Conservation (phyloP, 2,329 filamentous ascomycete species). For the Diaporthe sp. region DNA sequence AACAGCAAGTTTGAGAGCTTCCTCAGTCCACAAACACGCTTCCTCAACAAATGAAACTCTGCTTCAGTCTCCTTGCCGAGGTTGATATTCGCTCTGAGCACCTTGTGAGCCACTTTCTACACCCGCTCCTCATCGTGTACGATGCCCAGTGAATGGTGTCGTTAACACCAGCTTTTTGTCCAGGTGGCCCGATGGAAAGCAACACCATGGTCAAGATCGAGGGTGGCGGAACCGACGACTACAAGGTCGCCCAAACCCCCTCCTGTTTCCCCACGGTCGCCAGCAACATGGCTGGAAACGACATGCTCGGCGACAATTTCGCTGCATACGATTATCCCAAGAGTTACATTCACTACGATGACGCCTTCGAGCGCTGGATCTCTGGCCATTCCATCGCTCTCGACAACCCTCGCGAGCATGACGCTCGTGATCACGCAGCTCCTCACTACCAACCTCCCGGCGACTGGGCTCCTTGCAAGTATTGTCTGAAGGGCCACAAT, state of each 20-base stretch:
- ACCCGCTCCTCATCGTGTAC: background rate
- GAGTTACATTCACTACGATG: background rate
- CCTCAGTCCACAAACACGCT: background rate
- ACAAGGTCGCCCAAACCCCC: background rate
- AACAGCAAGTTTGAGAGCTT: background rate
- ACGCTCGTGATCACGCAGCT: background rate
- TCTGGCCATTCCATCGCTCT: background rate
- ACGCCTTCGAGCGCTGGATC: background rate
- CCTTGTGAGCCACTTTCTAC: background rate
- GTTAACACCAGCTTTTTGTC: background rate
- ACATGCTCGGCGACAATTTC: background rate
- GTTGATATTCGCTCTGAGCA: background rate
- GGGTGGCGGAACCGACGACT: background rate
- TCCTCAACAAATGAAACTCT: background rate
- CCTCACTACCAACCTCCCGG: background rate
- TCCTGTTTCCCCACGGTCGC: background rate
- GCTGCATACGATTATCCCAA: background rate
- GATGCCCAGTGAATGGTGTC: background rate
- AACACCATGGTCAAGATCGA: background rate
- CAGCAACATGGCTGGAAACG: background rate
- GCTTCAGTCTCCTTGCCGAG: background rate
- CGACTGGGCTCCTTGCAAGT: background rate
- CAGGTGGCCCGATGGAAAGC: background rate
- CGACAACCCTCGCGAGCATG: background rate
- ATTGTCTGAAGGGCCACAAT: background rate